Evolutionary conservation across 2,329 filamentous ascomycete species (phyloP).

Genomic region (Aspergillus quadricinctus): DNA sequence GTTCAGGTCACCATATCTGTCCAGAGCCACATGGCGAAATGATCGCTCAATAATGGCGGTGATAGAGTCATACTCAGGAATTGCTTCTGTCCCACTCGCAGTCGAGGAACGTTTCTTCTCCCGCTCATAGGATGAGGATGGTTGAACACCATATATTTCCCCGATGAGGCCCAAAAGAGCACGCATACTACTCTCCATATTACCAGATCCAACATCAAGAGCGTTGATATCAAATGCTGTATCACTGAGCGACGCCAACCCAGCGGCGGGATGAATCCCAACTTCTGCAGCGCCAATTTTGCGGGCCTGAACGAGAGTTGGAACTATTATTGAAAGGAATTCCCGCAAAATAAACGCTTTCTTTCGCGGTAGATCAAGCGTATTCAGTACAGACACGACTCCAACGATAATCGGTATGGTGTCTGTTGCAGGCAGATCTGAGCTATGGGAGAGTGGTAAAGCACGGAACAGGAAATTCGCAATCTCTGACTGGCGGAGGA

Average conservation of each 20-base stretch:
- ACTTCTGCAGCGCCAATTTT: slow-evolving; percentile 94
- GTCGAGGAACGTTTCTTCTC: slow-evolving; percentile 25
- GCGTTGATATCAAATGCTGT: slow-evolving; percentile 44
- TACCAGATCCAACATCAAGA: slow-evolving; percentile 37
- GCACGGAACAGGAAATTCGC: slow-evolving; percentile 63
- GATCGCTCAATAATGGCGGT: slow-evolving; percentile 42
- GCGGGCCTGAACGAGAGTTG: slow-evolving; percentile 81
- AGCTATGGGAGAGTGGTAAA: slow-evolving; percentile 58
- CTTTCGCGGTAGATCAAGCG: slow-evolving; percentile 77
- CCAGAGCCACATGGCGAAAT: slow-evolving; percentile 42
- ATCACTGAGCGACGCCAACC: slow-evolving; percentile 66
- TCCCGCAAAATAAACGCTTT: slow-evolving; percentile 87
- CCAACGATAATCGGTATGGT: slow-evolving; percentile 76
- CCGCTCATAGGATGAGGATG: slow-evolving; percentile 31
- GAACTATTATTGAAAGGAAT: slow-evolving; percentile 75
- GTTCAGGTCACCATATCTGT: slow-evolving; percentile 67
- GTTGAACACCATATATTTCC: slow-evolving; percentile 39
- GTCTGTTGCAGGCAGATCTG: slow-evolving; percentile 68
- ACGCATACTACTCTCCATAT: slow-evolving; percentile 41
- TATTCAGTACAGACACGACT: slow-evolving; percentile 78
- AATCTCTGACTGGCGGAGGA: slow-evolving; percentile 60
- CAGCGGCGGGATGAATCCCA: slow-evolving; percentile 89
- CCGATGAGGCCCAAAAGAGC: slow-evolving; percentile 35
- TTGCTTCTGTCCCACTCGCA: slow-evolving; percentile 11
- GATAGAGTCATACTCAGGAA: slow-evolving; percentile 31